Base-by-base conservation (phyloP, 73 alveolate species). In the Durusdinium trenchii region DNA sequence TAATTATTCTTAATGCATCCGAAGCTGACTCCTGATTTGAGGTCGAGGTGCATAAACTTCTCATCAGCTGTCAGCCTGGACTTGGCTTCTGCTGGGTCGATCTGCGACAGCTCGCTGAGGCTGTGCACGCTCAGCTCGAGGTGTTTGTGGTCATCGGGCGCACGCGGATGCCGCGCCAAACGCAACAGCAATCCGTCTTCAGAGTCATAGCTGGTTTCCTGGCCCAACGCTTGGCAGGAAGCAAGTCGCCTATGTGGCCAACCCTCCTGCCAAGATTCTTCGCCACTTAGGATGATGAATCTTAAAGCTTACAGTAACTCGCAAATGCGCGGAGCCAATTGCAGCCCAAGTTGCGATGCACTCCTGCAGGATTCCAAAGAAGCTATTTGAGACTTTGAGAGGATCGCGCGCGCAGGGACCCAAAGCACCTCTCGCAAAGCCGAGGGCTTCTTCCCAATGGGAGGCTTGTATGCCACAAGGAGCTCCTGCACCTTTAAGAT, bases 171-270 rank as follows among this genome's bases (percentile, higher is more conserved):
- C 35, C 86, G 96, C 40, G 69, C 86, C 42, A 89, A n/a, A 52
- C 96, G 96, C 43, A 89, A 86, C 50, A 89, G 86, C 75, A 64
- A 43, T 38, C 96, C 96, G 18, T 89, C 96, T 89, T 89, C 96
- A 5, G 96, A 42, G 54, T 89, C 96, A 38, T 64, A 89, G 60
- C 96, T 46, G 52, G 96, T 64, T 16, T 89, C 96, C n/a, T n/a
- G n/a, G n/a, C n/a, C n/a, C n/a, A n/a, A n/a, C n/a, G n/a, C n/a
- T n/a, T n/a, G n/a, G n/a, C n/a, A n/a, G n/a, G n/a, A n/a, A n/a
- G n/a, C n/a, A n/a, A n/a, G n/a, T n/a, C n/a, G n/a, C n/a, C n/a
- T n/a, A n/a, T n/a, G n/a, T n/a, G n/a, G n/a, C n/a, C n/a, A n/a
- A n/a, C n/a, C n/a, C n/a, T n/a, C n/a, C n/a, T n/a, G n/a, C n/a